Conservation (phyloP, 805 yeast species). For the Saccharomycopsis fodiens region DNA sequence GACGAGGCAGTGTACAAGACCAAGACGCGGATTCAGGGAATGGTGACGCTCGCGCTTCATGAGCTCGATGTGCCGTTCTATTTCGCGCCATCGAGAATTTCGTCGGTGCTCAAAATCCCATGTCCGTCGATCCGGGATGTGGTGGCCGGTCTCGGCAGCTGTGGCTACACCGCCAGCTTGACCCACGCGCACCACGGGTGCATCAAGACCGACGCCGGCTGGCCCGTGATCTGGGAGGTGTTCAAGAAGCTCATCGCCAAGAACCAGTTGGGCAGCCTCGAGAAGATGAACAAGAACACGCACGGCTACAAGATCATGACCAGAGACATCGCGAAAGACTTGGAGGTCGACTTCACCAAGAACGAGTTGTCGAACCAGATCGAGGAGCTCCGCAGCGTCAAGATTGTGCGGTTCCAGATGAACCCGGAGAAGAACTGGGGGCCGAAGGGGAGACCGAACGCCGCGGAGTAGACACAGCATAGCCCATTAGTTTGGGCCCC, state of each 20-base stretch:
- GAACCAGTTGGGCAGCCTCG: conserved; percentile 31
- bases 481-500: neutral
- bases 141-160: conserved; percentile 74
- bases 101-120: conserved; percentile 71
- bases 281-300: conserved; percentile 40
- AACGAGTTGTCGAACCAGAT: conserved; percentile 49
- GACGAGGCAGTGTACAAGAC: conserved; percentile 65
- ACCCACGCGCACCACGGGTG: conserved; percentile 87
- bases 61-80: conserved; percentile 74
- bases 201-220: conserved; percentile 86
- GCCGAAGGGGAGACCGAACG: conserved; percentile 73
- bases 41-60: conserved; percentile 74
- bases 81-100: conserved; percentile 68
- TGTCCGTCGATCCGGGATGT: conserved; percentile 72
- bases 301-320: conserved; percentile 53
- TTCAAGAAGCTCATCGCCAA: conserved; percentile 54
- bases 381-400: conserved; percentile 58
- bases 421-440: conserved; percentile 98
- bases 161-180: conserved; percentile 74
- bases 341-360: conserved; percentile 49
- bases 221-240: conserved; percentile 68
- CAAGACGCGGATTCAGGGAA: conserved; percentile 77
- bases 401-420: conserved; percentile 81
- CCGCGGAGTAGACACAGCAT: neutral
- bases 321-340: conserved; percentile 31